phyloP scores from a whole-genome alignment of 2,329 filamentous ascomycete genomes.

The Lachnellula willkommii region DNA sequence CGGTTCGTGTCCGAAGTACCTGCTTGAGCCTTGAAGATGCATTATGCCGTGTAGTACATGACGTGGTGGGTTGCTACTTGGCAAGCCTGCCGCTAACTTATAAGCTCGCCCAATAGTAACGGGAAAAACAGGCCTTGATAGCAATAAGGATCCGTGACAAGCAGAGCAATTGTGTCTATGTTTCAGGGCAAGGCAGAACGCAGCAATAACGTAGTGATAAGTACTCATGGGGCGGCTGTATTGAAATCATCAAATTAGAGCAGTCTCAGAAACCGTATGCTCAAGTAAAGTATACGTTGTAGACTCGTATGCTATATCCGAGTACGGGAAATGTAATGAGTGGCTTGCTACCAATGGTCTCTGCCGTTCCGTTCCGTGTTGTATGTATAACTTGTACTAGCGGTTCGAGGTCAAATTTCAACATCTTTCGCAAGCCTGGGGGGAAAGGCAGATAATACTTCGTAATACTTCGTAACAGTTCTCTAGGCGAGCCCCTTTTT shows the following conservation, averaged over 20 bases:
- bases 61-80: no score
- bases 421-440: background rate
- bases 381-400: background rate
- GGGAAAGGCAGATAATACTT: background rate
- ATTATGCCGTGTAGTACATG: no score
- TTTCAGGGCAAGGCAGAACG: background rate
- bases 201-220: constrained; percentile 3
- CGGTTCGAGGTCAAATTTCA: background rate
- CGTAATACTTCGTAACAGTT: background rate
- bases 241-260: background rate
- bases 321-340: no score
- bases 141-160: constrained; percentile 33
- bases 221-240: background rate
- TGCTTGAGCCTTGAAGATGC: no score
- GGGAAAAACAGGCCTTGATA: no score
- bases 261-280: background rate
- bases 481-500: background rate
- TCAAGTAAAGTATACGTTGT: background rate
- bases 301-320: no score
- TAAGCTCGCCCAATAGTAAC: no score
- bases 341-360: no score
- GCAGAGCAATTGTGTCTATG: constrained; percentile 16
- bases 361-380: background rate
- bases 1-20: no score
- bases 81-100: no score